Conservation (phyloP, 2,329 filamentous ascomycete genomes). For the Talaromyces sp. region DNA sequence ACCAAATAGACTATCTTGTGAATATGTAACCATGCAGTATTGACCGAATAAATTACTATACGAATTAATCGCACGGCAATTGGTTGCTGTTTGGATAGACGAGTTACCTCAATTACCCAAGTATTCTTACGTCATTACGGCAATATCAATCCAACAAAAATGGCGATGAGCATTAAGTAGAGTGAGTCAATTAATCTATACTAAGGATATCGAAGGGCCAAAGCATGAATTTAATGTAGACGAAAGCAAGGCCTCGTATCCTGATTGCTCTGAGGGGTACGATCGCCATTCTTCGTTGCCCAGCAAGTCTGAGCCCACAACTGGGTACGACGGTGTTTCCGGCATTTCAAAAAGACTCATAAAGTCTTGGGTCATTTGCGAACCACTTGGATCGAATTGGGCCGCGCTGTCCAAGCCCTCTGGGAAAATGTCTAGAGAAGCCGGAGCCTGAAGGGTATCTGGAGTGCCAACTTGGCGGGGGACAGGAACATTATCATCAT, state of each 20-base stretch:
- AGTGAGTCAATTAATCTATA: neutral
- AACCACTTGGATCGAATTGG: neutral
- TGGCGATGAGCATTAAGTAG: neutral
- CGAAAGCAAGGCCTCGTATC: neutral
- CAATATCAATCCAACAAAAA: neutral
- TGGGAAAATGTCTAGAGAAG: neutral
- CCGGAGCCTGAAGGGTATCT: neutral
- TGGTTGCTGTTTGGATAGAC: neutral
- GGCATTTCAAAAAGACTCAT: neutral
- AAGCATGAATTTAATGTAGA: neutral
- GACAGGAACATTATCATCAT: neutral
- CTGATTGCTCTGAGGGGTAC: neutral
- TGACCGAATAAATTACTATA: neutral
- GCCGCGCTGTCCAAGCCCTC: neutral
- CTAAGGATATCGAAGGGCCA: neutral
- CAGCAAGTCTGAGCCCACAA: neutral
- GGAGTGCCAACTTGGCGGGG: neutral
- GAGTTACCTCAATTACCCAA: neutral
- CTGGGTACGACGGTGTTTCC: neutral
- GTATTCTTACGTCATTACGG: neutral
- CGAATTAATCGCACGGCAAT: neutral
- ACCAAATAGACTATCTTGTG: neutral
- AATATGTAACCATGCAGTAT: neutral
- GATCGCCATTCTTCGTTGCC: neutral
- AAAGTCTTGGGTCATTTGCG: neutral